Percentiles rank a stretch among this genome's conserved stretches.
These are phyloP conservation scores for Prunus kanzakura DNA, from an alignment of 306 rosid species.

Conservation along the genomic window DNA sequence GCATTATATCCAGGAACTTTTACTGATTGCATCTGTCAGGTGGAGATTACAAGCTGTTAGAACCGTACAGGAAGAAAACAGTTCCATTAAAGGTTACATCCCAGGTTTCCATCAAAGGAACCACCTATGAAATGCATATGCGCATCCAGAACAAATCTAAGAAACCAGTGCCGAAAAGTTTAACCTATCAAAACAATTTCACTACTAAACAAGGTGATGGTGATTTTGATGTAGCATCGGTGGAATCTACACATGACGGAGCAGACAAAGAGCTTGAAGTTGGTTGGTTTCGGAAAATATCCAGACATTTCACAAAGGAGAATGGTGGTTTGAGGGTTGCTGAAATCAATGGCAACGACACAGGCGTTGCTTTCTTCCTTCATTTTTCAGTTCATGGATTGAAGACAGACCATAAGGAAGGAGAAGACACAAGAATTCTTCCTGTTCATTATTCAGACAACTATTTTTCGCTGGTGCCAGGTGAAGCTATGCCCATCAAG, in stretches of 20 bases:
- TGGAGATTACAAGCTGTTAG: slow-evolving; percentile 80
- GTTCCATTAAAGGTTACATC: slow-evolving; percentile 74
- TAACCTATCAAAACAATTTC: slow-evolving; percentile 39
- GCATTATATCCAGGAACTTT: slow-evolving; percentile 75
- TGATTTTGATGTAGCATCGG: slow-evolving; percentile 24
- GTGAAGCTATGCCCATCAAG: slow-evolving; percentile 59
- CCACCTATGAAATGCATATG: slow-evolving; percentile 58
- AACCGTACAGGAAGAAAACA: slow-evolving; percentile 59
- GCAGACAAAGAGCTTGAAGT: slow-evolving; percentile 30
- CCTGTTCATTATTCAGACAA: slow-evolving; percentile 91
- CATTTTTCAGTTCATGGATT: slow-evolving; percentile 71
- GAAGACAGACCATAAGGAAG: slow-evolving; percentile 43
- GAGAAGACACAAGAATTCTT: slow-evolving; percentile 84
- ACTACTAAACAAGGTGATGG: slow-evolving; percentile 28
- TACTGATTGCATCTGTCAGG: slow-evolving; percentile 84
- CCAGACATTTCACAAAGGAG: slow-evolving; percentile 35
- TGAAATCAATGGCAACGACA: slow-evolving; percentile 54
- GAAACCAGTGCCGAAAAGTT: slow-evolving; percentile 33
- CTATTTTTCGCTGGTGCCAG: slow-evolving; percentile 84
- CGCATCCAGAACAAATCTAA: slow-evolving; percentile 63
- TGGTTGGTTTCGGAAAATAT: slow-evolving; percentile 50
- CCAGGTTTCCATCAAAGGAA: slow-evolving; percentile 48
- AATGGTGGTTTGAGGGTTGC: slow-evolving; percentile 38
- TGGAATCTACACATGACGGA: slow-evolving; percentile 22
- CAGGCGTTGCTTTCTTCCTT: slow-evolving; percentile 87